phyloP scores from a whole-genome alignment of 495 filamentous ascomycete species.

The Tuber borchii region DNA sequence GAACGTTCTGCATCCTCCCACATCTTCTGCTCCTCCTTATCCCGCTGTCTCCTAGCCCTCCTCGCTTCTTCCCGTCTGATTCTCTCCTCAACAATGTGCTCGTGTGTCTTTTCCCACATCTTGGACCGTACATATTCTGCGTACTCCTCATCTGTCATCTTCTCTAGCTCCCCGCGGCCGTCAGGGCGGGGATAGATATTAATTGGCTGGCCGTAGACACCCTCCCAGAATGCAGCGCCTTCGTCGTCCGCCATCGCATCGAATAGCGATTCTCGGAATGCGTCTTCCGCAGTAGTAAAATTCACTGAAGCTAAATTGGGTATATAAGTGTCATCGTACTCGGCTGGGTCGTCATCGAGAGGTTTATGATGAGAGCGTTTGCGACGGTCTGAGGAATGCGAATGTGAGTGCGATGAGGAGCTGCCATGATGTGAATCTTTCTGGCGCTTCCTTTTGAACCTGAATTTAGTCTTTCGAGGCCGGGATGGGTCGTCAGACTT shows the following conservation, averaged over 20 bases:
- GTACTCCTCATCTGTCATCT: conserved; percentile 89
- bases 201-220: conserved; percentile 89
- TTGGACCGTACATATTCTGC: conserved; percentile 68
- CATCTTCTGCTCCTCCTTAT: conserved; percentile 45
- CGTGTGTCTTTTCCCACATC: conserved; percentile 89
- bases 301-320: conserved; percentile 44
- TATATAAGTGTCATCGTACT: conserved; percentile 52
- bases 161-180: conserved; percentile 60
- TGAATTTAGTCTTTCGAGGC: conserved; percentile 26
- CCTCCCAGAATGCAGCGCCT: conserved; percentile 89
- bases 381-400: conserved; percentile 20
- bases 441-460: conserved; percentile 32
- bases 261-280: conserved; percentile 94
- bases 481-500: not conserved
- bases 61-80: conserved; percentile 51
- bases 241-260: conserved; percentile 99
- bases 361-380: conserved; percentile 25
- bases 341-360: conserved; percentile 42
- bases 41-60: conserved; percentile 45
- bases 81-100: conserved; percentile 59
- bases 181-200: conserved; percentile 55
- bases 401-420: not conserved
- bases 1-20: conserved; percentile 44
- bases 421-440: conserved; percentile 11
- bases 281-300: conserved; percentile 54